Evolutionary conservation across 306 rosid genomes (phyloP), one percentile per base, ranked within the genome.

Genomic region (Corylus heterophylla): DNA sequence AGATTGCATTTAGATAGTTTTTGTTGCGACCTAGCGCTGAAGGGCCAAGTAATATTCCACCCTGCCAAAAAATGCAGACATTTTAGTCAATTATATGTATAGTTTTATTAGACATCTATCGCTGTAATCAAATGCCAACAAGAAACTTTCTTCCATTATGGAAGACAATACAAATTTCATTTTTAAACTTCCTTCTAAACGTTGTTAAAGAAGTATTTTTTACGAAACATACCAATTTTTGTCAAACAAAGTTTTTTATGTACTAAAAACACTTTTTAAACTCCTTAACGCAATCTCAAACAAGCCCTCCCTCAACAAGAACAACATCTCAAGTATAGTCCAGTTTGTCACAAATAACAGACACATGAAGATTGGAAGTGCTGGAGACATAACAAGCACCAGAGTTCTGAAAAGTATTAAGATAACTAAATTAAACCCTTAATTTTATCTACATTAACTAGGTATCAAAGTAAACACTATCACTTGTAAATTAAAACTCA

Each of bases 1-100:
- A 92, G 0, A 90, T 54, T 16, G 79, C 58, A 20, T 83, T 31
- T n/a, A 89, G 71, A 58, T 77, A 92, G 11, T 14, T 42, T 18
- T 76, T 64, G 81, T 79, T 90, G 18, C 80, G 79, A 3, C 97
- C 97, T 27, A 90, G 54, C 5, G 73, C 94, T 13, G 97, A 90
- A 35, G 97, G 97, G 13, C 94, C 94, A 17, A 92, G 87, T 47
- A 92, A 47, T 58, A 90, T 83, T 73, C 97, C 97, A 29, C 94
- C 97, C 94, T 92, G 69, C 58, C 29, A 52, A 49, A 31, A 44
- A 0, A 35, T 16, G 42, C 16, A 14, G 10, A 4, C 13, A 7
- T 58, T 16, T 4, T 9, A 74, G 64, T 22, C 25, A 22, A 22
- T 22, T 22, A 22, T 22, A 22, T 22, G 25, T 58, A 20, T 22